Base-by-base conservation (phyloP, 371 early-diverging fungal genomes). In the Amoeboaphelidium protococcarum region DNA sequence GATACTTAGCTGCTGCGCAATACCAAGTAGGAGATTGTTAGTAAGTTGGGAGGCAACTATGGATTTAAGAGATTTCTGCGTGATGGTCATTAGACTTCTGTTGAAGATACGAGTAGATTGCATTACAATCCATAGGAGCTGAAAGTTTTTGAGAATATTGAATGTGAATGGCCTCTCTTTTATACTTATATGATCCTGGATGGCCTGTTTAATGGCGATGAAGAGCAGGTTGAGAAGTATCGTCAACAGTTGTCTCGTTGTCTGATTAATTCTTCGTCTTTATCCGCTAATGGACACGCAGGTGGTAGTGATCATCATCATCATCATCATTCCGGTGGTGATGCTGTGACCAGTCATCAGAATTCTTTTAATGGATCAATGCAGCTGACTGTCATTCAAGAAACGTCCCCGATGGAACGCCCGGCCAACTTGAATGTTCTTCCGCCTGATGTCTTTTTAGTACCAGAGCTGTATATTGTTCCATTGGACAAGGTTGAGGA, bases 161-260 rank as follows among this genome's bases (percentile, higher is more conserved):
- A 87, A 57, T 80, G 75, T 24, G 87, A 87, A 58, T 87, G 87
- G 87, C 87, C 87, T 2, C 57, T 87, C 12, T 87, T 87, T 55
- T 87, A 78, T 52, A 82, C 87, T 0, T 87, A 84, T 52, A 63
- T 84, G 62, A 72, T 87, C 26, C 60, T 87, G 25, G 83, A 84
- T 49, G 87, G 82, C 13, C 52, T 75, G 13, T 82, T 83, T 54
- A 67, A 66, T 2, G 78, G 67, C 0, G 72, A 82, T 47, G 52
- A 56, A 27, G 64, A 66, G 0, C 75, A 74, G 53, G 81, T 71
- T 2, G 70, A 75, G 43, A 72, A 76, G 44, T 86, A 82, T 50
- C 67, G 68, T 0, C 58, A 65, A 4, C 67, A 69, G 24, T 61
- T 85, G 6, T 68, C 73, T 41, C 73, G 76, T 1, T 58, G 78